Evolutionary conservation across 441 rosid species (phyloP), one percentile per base, ranked within the genome.

Genomic region (Isatis lusitanica): DNA sequence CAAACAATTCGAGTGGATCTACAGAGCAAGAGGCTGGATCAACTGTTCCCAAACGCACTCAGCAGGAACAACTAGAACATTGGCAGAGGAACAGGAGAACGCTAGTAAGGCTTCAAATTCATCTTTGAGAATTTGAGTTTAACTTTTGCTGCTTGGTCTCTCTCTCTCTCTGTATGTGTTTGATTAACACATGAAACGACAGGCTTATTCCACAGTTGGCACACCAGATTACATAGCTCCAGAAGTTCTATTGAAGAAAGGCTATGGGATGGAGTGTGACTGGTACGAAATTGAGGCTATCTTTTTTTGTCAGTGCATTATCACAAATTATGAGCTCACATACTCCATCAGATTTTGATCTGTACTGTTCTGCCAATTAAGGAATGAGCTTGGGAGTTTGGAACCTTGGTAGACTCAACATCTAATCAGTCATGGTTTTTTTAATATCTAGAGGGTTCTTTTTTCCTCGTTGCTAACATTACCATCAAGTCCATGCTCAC

Each of bases 201-300:
- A 94, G 99, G 98, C 99, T 51, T 94, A 89, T 85, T 94, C 99
- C 17, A 94, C 99, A 31, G 99, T 92, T 63, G 99, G 99, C 43
- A 90, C 99, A 47, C 98, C 99, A n/a, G 99, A 94, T 74, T 94
- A 94, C 79, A 92, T 94, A 69, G 99, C 99, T 62, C 98, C 99
- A 59, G 98, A 92, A 84, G 96, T 92, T 24, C 82, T 94, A 8
- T 74, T 94, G 83, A 92, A 94, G 91, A 94, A 92, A 87, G 99
- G 99, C 39, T 94, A 94, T 67, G 99, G 85, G 47, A 87, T 94
- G 97, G 99, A 94, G 81, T 94, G 98, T 83, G 99, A 94, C 76
- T 92, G 98, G 98, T 94, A 61, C 80, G 88, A 59, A 30, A 26
- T 12, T 24, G 40, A 24, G 39, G 18, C 44, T 69, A 40, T 46